These are phyloP conservation scores for Rubroshorea leprosula DNA, from an alignment of 345 rosid species.

Conservation along the genomic window DNA sequence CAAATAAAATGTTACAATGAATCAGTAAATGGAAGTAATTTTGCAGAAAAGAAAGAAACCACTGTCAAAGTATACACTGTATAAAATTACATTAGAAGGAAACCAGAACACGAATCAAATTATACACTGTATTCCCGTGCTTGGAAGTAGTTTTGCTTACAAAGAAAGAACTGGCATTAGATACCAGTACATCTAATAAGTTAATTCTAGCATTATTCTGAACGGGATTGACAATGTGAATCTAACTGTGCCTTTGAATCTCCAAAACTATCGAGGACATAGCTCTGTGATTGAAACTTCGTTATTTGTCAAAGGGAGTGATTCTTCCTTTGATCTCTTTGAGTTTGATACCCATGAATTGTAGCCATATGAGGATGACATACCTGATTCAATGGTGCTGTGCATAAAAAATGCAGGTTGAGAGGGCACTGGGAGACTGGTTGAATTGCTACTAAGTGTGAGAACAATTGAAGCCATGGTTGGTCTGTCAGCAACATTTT, in stretches of 20 bases:
- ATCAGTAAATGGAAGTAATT: no score
- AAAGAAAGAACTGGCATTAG: no score
- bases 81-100: no score
- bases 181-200: no score
- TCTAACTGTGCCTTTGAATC: background rate
- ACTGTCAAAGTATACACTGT: no score
- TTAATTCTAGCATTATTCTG: no score
- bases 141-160: no score
- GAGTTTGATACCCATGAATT: background rate
- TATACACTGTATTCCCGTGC: no score
- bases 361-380: background rate
- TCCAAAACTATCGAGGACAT: conserved; percentile 8
- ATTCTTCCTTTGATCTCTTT: background rate
- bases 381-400: background rate
- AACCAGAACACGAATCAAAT: no score
- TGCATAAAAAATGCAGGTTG: conserved; percentile 18
- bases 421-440: conserved; percentile 18
- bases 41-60: no score
- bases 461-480: conserved; percentile 11
- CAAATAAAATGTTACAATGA: no score
- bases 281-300: conserved; percentile 26
- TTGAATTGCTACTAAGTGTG: conserved; percentile 8
- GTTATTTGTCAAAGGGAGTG: conserved; percentile 4
- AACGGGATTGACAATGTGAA: no score
- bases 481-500: conserved; percentile 12